Evolutionary conservation across 1,284 basidiomycete species (phyloP), one percentile per base, ranked within the genome.

Genomic region (Kwoniella shivajii): DNA sequence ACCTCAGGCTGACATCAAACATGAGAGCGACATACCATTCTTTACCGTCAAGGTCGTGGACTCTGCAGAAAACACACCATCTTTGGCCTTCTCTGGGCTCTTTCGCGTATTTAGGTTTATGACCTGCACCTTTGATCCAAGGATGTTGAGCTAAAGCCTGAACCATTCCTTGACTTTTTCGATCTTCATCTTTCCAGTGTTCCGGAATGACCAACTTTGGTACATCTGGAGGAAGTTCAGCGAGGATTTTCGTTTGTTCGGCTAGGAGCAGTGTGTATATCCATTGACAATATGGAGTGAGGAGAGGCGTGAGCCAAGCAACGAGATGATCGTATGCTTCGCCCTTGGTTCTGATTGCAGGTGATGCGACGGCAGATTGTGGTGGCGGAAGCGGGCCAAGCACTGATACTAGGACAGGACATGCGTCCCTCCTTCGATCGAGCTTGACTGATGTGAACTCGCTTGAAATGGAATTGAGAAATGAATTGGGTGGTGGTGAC

Each of bases 221-320:
- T 10, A 50, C 29, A 3, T 37, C 42, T 20, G 48, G 39, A 11
- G 55, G 55, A 4, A 51, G 22, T 1, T 26, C 16, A 6, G 30
- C 52, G 39, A n/a, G 24, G 36, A 52, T 27, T 5, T 50, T 48
- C 4, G 33, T 34, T 47, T 63, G 61, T 38, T 68, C 67, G 6
- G 34, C 34, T 27, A 39, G 27, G 34, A 73, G 50, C 16, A 61
- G 24, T 4, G 57, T 49, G 18, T 69, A 41, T 1, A 63, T 63
- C 50, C 57, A 68, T 22, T 60, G 41, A 1, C 72, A 69, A 30
- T 72, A 41, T 1, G 73, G 69, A 1, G 59, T 63, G 57, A 71
- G 65, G 18, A 76, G 61, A 0, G 67, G 68, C 14, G 48, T 55
- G 13, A 76, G 62, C 71, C 73, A 74, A 24, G 36, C 20, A 6